These are phyloP conservation scores for Retiboletus flavoniger DNA, from an alignment of 1,284 basidiomycete species.

Conservation along the genomic window DNA sequence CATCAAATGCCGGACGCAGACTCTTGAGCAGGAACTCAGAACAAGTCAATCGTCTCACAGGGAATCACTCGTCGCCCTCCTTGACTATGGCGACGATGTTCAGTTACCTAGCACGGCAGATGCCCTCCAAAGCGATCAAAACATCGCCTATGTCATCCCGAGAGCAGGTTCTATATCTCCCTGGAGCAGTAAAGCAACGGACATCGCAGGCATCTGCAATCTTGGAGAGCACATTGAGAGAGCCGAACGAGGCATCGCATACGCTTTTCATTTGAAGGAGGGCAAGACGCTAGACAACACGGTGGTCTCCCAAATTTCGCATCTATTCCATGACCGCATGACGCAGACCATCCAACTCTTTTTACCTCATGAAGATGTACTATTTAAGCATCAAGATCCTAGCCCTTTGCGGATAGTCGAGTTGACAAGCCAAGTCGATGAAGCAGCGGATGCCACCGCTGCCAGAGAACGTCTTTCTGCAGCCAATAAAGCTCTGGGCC, in stretches of 20 bases:
- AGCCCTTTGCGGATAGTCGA: constrained; percentile 73
- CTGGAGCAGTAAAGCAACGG: constrained; percentile 98
- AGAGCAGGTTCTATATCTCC: constrained; percentile 81
- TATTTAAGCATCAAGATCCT: constrained; percentile 75
- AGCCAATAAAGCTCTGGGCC: constrained; percentile 85
- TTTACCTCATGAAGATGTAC: constrained; percentile 55
- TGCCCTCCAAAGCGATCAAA: constrained; percentile 40
- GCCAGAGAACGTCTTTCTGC: constrained; percentile 62
- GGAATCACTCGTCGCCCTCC: constrained; percentile 68
- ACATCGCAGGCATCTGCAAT: constrained; percentile 88
- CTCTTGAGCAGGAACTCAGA: constrained; percentile 50
- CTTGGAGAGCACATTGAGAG: constrained; percentile 71
- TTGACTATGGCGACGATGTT: constrained; percentile 84
- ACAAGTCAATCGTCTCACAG: constrained; percentile 47
- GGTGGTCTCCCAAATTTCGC: constrained; percentile 52
- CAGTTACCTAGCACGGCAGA: constrained; percentile 48
- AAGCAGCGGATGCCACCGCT: constrained; percentile 28
- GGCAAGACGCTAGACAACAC: constrained; percentile 41
- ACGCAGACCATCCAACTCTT: constrained; percentile 74
- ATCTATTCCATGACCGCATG: constrained; percentile 92
- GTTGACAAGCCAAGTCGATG: constrained; percentile 40
- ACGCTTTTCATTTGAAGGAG: constrained; percentile 57
- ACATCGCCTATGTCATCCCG: constrained; percentile 75
- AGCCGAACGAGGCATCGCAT: constrained; percentile 83
- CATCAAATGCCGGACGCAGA: constrained; percentile 59